A percentile compares a stretch with the other conserved stretches of the same genome.
phyloP scores from a whole-genome alignment of 345 rosid genomes.

The Hibiscus tridactylites region DNA sequence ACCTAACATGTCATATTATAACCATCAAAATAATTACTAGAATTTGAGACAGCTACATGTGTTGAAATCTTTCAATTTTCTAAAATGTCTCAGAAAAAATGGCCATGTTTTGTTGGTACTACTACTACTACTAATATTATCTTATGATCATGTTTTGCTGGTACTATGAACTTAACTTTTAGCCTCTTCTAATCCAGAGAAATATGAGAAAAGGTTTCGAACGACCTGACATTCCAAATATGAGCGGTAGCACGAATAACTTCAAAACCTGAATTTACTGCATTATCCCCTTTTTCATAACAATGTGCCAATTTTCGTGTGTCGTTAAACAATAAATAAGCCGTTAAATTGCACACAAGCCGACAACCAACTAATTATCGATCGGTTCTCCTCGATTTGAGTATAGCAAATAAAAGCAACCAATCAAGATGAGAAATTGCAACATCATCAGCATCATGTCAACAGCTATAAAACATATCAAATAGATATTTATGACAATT shows the following conservation, averaged over 20 bases:
- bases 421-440: not conserved
- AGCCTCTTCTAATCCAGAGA: not conserved
- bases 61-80: not conserved
- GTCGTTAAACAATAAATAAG: not conserved
- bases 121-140: too few relatives aligned
- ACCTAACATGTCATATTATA: too few relatives aligned
- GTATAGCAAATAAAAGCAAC: not conserved
- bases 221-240: not conserved
- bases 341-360: not conserved
- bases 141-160: not conserved
- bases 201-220: not conserved
- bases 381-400: not conserved
- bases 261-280: not conserved
- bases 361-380: not conserved
- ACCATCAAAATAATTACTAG: too few relatives aligned
- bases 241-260: not conserved
- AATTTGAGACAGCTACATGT: not conserved
- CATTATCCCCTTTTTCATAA: not conserved
- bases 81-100: not conserved
- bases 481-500: not conserved
- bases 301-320: not conserved
- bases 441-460: not conserved
- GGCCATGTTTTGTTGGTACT: not conserved
- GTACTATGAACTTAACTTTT: not conserved
- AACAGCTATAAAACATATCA: not conserved